Evolutionary conservation across 2,329 filamentous ascomycete genomes (phyloP), one percentile per base, ranked within the genome.

Genomic region (Colletotrichum melonis): DNA sequence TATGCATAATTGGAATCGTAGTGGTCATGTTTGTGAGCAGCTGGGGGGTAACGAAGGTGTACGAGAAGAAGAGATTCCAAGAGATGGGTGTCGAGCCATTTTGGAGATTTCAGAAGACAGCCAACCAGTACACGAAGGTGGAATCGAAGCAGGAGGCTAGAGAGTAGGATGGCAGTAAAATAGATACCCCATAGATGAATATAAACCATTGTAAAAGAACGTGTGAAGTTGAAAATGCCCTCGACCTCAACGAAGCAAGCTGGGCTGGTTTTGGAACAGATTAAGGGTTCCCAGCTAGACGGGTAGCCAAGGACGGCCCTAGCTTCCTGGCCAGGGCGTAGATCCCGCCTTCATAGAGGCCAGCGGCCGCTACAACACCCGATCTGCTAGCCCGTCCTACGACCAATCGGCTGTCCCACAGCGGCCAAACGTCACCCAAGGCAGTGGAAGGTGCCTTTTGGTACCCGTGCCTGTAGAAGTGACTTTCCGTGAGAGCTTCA

Each of bases 31-130:
- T 78, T 65, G 56, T 75, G 30, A 67, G 64, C 16, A 76, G 66
- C 42, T 76, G 72, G 74, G 63, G 69, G n/a, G 65, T 71, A 49
- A 73, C 72, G 24, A 67, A 72, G 60, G 55, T 69, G 19, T 64
- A 79, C 72, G 67, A 72, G 52, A 19, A 77, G 35, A 66, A 76
- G 69, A 75, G 80, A 42, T 81, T 81, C 56, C 69, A 35, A n/a
- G 72, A 74, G 57, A 74, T 74, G 72, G 72, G 72, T 22, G 63
- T 74, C 6, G 72, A 74, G 72, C 72, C 72, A 8, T 68, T 72
- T 46, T 74, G 68, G 71, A 74, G 68, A 57, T 32, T 56, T 38
- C 68, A 59, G 30, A 59, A 56, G 30, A 32, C 28, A 63, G 65
- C 7, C 11, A 26, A 24, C 5, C 68, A 38, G 16, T 67, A 67